Percentiles rank a stretch among this genome's conserved stretches.
These are phyloP conservation scores for Yamagishiella unicocca DNA, from an alignment of 139 green algal genomes.

Conservation along the genomic window DNA sequence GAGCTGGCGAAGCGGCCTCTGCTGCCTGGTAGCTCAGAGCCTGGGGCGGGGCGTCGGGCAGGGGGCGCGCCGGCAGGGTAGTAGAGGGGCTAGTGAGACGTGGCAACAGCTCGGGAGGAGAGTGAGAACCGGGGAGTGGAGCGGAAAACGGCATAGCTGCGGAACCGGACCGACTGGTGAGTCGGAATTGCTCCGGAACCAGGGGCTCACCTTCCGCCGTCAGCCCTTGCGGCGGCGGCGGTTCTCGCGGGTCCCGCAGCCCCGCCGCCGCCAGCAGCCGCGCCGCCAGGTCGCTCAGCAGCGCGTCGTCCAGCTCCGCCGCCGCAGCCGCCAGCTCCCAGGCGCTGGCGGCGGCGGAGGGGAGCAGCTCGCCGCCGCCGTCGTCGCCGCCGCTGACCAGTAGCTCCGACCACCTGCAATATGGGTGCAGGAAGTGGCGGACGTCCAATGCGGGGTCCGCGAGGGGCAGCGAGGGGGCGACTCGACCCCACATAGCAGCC, in stretches of 20 bases:
- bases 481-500: too few relatives aligned
- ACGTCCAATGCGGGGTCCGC: too few relatives aligned
- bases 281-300: conserved; percentile 33
- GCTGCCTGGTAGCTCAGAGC: conserved; percentile 21
- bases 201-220: conserved; percentile 38
- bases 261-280: conserved; percentile 42
- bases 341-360: conserved; percentile 3
- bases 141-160: too few relatives aligned
- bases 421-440: background rate
- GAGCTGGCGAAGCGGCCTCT: background rate
- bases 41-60: background rate
- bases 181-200: too few relatives aligned
- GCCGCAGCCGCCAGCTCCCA: conserved; percentile 38
- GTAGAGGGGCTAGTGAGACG: too few relatives aligned
- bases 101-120: too few relatives aligned
- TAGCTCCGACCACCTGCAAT: conserved; percentile 35
- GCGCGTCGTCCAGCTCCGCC: conserved; percentile 29
- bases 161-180: too few relatives aligned
- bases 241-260: conserved; percentile 25
- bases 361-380: conserved; percentile 2
- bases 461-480: too few relatives aligned
- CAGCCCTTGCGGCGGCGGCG: conserved; percentile 17
- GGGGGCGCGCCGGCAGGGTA: background rate
- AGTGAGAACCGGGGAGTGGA: too few relatives aligned
- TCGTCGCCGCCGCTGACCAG: background rate